Conservation (phyloP, 805 yeast species). For the Scheffersomyces stipitis region DNA sequence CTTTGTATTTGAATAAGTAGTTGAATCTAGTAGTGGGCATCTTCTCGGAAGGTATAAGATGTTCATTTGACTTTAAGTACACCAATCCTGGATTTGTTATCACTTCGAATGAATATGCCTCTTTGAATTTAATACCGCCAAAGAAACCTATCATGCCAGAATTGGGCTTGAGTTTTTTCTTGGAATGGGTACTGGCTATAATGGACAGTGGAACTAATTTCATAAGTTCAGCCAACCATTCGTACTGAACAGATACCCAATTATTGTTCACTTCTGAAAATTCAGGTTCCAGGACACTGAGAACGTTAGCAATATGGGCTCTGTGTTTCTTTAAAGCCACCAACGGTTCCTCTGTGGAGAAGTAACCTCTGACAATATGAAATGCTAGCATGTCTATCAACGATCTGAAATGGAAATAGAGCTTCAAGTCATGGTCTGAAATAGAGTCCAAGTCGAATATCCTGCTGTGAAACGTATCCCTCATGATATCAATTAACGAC, state of each 20-base stretch:
- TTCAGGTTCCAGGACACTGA: conserved; percentile 29
- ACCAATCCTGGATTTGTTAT: conserved; percentile 30
- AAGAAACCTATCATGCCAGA: conserved; percentile 14
- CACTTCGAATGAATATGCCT: conserved; percentile 17
- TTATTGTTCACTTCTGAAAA: conserved; percentile 15
- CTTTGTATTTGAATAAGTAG: conserved; percentile 8
- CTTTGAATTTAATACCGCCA: conserved; percentile 35
- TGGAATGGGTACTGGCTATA: conserved; percentile 12
- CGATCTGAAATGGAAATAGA: conserved; percentile 37
- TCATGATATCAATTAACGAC: conserved; percentile 24
- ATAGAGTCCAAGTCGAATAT: conserved; percentile 2
- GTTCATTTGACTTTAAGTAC: conserved; percentile 21
- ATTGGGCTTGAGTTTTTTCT: conserved; percentile 9
- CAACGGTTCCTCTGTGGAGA: conserved; percentile 58
- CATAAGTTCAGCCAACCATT: conserved; percentile 63
- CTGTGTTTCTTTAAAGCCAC: conserved; percentile 63
- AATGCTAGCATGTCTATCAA: conserved; percentile 61
- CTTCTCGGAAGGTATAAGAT: not conserved
- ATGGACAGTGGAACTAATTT: conserved; percentile 48
- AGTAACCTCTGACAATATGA: conserved; percentile 60
- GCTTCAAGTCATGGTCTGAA: conserved; percentile 27
- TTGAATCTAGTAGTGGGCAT: not conserved
- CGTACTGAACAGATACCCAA: conserved; percentile 67
- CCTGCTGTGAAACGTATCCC: conserved; percentile 8
- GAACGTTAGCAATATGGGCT: conserved; percentile 58